These are phyloP conservation scores for Arachnomyces sp. DNA, from an alignment of 2,329 filamentous ascomycete species.

Conservation along the genomic window DNA sequence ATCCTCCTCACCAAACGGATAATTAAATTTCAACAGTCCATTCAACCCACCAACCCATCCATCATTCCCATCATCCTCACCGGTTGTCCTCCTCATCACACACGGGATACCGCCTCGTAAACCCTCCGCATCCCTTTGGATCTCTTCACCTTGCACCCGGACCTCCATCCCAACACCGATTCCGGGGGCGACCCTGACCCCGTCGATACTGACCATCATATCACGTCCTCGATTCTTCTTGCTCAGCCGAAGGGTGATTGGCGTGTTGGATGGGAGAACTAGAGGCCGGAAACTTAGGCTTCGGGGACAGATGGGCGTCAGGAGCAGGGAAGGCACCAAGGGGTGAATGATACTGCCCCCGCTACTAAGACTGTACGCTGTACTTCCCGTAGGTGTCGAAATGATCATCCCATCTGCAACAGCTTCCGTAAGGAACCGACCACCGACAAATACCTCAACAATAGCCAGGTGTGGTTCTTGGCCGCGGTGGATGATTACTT, in stretches of 20 bases:
- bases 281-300: constrained; percentile 87
- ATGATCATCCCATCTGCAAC: constrained; percentile 94
- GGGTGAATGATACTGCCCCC: constrained; percentile 94
- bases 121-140: constrained; percentile 48
- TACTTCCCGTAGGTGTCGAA: constrained; percentile 88
- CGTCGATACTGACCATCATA: constrained; percentile 73
- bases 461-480: constrained; percentile 83
- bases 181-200: constrained; percentile 57
- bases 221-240: constrained; percentile 70
- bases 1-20: constrained; percentile 72
- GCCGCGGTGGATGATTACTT: constrained; percentile 87
- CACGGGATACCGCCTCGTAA: constrained; percentile 82
- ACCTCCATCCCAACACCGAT: constrained; percentile 75
- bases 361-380: constrained; percentile 87
- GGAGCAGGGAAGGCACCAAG: constrained; percentile 74
- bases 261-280: constrained; percentile 78
- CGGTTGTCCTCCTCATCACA: constrained; percentile 61
- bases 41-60: constrained; percentile 96
- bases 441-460: constrained; percentile 84
- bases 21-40: constrained; percentile 91
- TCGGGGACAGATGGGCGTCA: constrained; percentile 90
- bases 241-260: constrained; percentile 73
- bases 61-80: constrained; percentile 58
- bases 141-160: constrained; percentile 76
- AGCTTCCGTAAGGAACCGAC: constrained; percentile 83